phyloP scores from a whole-genome alignment of 768 basidiomycete genomes.

The Fomitopsis pulvina region DNA sequence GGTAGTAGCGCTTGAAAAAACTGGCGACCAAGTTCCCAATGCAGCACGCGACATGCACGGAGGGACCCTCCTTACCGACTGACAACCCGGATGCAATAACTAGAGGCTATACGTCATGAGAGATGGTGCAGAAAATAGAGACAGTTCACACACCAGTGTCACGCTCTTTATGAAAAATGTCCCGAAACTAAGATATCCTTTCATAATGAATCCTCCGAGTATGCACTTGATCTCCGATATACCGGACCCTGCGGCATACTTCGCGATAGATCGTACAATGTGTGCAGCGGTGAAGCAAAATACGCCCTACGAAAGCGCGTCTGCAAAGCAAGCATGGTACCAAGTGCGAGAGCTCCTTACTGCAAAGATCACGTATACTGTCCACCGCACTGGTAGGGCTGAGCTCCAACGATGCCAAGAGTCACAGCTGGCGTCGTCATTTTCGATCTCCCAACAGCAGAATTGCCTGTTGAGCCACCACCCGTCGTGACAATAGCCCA shows the following conservation, averaged over 20 bases:
- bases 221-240: conserved; percentile 99
- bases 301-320: conserved; percentile 40
- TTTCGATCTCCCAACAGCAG: conserved; percentile 96
- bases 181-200: conserved; percentile 84
- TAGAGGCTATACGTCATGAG: conserved; percentile 57
- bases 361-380: conserved; percentile 84
- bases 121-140: background rate
- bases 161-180: conserved; percentile 94
- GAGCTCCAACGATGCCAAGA: conserved; percentile 92
- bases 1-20: conserved; percentile 72
- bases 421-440: conserved; percentile 74
- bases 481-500: conserved; percentile 92
- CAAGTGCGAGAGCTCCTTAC: conserved; percentile 40
- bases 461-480: conserved; percentile 99
- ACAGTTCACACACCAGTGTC: conserved; percentile 60
- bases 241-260: conserved; percentile 95
- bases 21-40: conserved; percentile 88
- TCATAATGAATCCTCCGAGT: conserved; percentile 94
- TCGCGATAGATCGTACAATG: conserved; percentile 83
- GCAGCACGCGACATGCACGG: conserved; percentile 95
- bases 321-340: background rate
- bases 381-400: conserved; percentile 65
- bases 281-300: conserved; percentile 88
- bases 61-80: conserved; percentile 97
- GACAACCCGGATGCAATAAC: conserved; percentile 96